Evolutionary conservation across 768 basidiomycete species (phyloP).

Genomic region (Tulasnella sp.): DNA sequence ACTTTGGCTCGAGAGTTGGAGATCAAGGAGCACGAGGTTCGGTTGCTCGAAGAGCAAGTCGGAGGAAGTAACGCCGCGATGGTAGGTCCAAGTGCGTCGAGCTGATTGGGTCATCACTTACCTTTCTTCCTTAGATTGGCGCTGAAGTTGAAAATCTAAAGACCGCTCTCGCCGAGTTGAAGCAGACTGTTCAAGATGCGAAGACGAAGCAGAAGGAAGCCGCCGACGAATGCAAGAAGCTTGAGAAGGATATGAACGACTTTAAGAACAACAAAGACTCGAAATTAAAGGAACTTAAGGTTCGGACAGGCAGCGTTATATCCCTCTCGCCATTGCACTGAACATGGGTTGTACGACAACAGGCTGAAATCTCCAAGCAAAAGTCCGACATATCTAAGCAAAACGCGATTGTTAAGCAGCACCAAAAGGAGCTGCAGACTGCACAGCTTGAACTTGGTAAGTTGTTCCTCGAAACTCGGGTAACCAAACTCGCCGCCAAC

Average conservation of each 20-base stretch:
- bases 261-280: constrained; percentile 99
- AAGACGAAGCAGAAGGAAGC: constrained; percentile 72
- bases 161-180: constrained; percentile 51
- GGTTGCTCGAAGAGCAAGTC: constrained; percentile 73
- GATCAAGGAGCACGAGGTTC: constrained; percentile 82
- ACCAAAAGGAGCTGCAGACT: constrained; percentile 86
- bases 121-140: constrained; percentile 35
- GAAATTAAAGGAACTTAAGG: constrained; percentile 91
- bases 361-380: constrained; percentile 73
- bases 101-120: not conserved
- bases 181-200: constrained; percentile 50
- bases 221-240: constrained; percentile 67
- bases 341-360: not conserved
- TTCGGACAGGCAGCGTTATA: constrained; percentile 27
- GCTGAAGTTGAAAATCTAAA: constrained; percentile 70
- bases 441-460: constrained; percentile 79
- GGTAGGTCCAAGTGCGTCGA: constrained; percentile 40
- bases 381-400: constrained; percentile 77
- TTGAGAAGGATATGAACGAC: constrained; percentile 96
- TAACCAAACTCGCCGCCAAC: not conserved
- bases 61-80: constrained; percentile 82
- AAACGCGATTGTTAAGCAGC: constrained; percentile 68
- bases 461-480: constrained; percentile 25
- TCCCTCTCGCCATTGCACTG: not conserved
- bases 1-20: constrained; percentile 60